Evolutionary conservation across 2,329 filamentous ascomycete genomes (phyloP), one percentile per base, ranked within the genome.

Genomic region (Hypoxylon sp.): DNA sequence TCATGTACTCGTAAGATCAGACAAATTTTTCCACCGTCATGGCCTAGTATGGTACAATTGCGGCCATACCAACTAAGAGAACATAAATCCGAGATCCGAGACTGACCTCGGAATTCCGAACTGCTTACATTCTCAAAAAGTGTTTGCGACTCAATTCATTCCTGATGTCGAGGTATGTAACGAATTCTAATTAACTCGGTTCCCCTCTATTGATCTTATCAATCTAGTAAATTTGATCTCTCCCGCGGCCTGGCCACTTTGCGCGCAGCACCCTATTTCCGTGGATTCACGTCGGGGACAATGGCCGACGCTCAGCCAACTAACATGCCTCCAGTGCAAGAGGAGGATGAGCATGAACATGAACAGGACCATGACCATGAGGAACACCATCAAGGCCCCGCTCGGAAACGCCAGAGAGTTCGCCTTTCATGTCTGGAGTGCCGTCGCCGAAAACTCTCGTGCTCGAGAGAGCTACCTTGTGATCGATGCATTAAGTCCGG

Each of bases 401-500:
- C 86, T 9, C 82, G 87, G 66, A 89, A 89, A 79, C 80, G 87
- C 32, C 87, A 89, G 79, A 82, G 87, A 38, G 85, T 89, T 49
- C 81, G 87, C 14, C 81, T 89, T 46, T 88, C 86, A 51, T 89
- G 87, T 69, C 82, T 89, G 45, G 87, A 89, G 72, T 89, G 87
- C 72, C 85, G 87, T 45, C 83, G 87, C 59, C 82, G 87, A 60
- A 89, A 89, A 79, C 80, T 89, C 38, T 89, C 86, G 25, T 89
- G 87, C 75, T 87, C 89, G 77, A 82, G 87, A 66, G 87, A 87
- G 75, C 83, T 88, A 72, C 87, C 87, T 23, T 89, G 87, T 74
- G 86, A 88, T 76, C 84, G 87, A 50, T 89, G 87, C 77, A 82
- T 89, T 77, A 89, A 88, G 78, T 88, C 86, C 66, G 86, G 86